phyloP scores from a whole-genome alignment of 306 rosid genomes.

The Trifolium repens region DNA sequence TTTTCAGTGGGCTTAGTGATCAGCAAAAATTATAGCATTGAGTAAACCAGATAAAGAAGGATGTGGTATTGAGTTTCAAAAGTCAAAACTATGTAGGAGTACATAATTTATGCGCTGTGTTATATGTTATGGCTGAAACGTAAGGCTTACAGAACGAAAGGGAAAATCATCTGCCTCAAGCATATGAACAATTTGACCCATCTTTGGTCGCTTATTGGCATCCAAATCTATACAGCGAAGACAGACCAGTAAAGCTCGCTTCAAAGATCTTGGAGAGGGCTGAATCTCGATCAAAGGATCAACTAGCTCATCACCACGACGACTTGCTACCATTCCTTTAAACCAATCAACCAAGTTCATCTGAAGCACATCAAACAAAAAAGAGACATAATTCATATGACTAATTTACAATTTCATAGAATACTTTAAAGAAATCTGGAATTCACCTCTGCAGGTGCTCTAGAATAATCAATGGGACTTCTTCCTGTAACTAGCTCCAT shows the following conservation, averaged over 20 bases:
- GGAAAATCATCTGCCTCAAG: conserved; percentile 97
- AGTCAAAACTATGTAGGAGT: conserved; percentile 10
- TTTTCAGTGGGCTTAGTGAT: background rate
- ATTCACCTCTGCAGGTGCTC: conserved; percentile 92
- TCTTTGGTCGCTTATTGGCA: conserved; percentile 88
- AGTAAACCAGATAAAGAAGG: background rate
- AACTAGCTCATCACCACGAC: conserved; percentile 78
- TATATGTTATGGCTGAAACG: background rate
- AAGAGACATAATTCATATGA: conserved; percentile 10
- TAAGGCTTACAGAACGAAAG: conserved; percentile 70
- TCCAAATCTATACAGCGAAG: conserved; percentile 94
- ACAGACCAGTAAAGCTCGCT: conserved; percentile 86
- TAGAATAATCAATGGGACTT: conserved; percentile 91
- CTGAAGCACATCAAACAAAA: conserved; percentile 55
- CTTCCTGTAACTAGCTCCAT: conserved; percentile 99
- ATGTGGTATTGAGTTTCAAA: conserved; percentile 29
- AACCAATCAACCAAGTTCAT: conserved; percentile 99
- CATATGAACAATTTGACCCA: conserved; percentile 99
- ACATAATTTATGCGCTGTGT: background rate
- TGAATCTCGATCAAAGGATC: conserved; percentile 83
- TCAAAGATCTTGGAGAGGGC: conserved; percentile 83
- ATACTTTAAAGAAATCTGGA: conserved; percentile 32
- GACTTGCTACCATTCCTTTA: conserved; percentile 90
- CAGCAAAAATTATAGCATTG: conserved; percentile 12
- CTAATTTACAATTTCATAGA: conserved; percentile 16